These are phyloP conservation scores for Barnettozyma populi DNA, from an alignment of 805 yeast species.

Conservation along the genomic window DNA sequence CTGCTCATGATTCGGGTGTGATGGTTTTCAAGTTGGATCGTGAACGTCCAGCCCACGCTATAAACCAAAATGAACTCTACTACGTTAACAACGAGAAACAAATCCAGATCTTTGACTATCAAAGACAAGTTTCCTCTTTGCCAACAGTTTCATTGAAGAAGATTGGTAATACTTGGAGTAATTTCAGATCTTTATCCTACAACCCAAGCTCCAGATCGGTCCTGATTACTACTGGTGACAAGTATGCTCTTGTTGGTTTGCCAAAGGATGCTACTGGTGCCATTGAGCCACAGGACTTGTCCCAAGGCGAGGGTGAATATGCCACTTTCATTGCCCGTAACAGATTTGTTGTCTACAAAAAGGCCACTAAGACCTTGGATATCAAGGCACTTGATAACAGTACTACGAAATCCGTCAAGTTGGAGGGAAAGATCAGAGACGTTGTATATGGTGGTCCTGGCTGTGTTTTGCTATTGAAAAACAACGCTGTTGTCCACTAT, in stretches of 20 bases:
- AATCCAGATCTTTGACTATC: constrained; percentile 73
- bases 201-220: constrained; percentile 90
- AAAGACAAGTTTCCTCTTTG: constrained; percentile 55
- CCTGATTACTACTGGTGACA: constrained; percentile 71
- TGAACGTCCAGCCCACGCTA: constrained; percentile 89
- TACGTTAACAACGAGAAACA: constrained; percentile 82
- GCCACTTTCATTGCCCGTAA: constrained; percentile 94
- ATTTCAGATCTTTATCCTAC: constrained; percentile 78
- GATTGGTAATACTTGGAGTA: constrained; percentile 81
- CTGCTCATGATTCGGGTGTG: constrained; percentile 95
- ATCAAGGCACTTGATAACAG: constrained; percentile 80
- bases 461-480: constrained; percentile 66
- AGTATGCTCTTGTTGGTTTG: constrained; percentile 67
- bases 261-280: constrained; percentile 91
- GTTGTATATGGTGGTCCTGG: constrained; percentile 81
- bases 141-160: constrained; percentile 82
- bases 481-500: constrained; percentile 67
- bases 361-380: constrained; percentile 59
- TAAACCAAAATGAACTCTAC: constrained; percentile 66
- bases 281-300: constrained; percentile 79
- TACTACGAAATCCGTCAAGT: constrained; percentile 72
- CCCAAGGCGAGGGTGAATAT: constrained; percentile 75
- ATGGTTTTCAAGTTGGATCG: constrained; percentile 97
- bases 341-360: constrained; percentile 79
- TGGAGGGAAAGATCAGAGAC: constrained; percentile 64